phyloP scores from a whole-genome alignment of 768 basidiomycete species.

The Rickenella mellea region DNA sequence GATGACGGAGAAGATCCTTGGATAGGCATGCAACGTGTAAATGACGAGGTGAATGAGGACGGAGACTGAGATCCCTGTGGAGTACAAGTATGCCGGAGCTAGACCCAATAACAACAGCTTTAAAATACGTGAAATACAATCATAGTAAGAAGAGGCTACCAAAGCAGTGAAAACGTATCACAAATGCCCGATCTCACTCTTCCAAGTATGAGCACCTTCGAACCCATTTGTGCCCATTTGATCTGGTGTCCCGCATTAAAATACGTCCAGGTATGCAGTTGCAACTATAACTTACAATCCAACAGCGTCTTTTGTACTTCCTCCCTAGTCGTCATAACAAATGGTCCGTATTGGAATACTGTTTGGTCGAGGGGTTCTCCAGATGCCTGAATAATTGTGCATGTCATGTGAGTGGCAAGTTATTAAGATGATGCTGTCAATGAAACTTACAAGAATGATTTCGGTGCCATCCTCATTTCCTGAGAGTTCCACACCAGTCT shows the following conservation, averaged over 20 bases:
- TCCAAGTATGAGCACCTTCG: slow-evolving; percentile 83
- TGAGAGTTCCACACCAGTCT: slow-evolving; percentile 63
- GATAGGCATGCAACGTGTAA: slow-evolving; percentile 52
- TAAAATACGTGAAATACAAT: slow-evolving; percentile 12
- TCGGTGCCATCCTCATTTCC: slow-evolving; percentile 56
- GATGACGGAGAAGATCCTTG: slow-evolving; percentile 56
- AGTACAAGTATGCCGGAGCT: slow-evolving; percentile 1
- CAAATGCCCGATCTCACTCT: slow-evolving; percentile 59
- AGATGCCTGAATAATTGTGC: slow-evolving; percentile 43
- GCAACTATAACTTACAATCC: slow-evolving; percentile 50
- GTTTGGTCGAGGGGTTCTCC: slow-evolving; percentile 86
- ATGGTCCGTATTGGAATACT: slow-evolving; percentile 81
- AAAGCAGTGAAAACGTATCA: slow-evolving; percentile 7
- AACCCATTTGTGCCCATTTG: slow-evolving; percentile 78
- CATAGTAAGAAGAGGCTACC: slow-evolving; percentile 3
- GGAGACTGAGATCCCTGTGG: slow-evolving; percentile 11
- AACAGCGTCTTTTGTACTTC: slow-evolving; percentile 76
- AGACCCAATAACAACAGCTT: slow-evolving; percentile 14
- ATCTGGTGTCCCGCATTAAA: slow-evolving; percentile 31
- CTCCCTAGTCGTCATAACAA: slow-evolving; percentile 74
- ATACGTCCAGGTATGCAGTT: slow-evolving; percentile 1
- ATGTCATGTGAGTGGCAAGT: slow-evolving; percentile 4
- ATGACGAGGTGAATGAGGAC: slow-evolving; percentile 27
- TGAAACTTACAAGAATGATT: slow-evolving; percentile 52
- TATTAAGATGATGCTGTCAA: background rate